Evolutionary conservation across 1,284 basidiomycete species (phyloP), one percentile per base, ranked within the genome.

Genomic region (Ceratobasidium sp.): DNA sequence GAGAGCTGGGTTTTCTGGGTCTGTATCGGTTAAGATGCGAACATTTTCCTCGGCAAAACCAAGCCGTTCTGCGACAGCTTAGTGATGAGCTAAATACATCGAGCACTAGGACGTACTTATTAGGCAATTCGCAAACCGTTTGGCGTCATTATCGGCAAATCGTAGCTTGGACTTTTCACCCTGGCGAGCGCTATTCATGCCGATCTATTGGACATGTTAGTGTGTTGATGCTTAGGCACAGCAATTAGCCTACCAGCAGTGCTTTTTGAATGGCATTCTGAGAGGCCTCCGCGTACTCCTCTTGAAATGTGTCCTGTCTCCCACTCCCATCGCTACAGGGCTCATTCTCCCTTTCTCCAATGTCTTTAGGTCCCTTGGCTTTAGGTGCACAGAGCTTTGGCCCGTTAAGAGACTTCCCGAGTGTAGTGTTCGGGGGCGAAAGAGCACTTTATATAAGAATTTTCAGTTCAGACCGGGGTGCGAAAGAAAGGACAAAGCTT

Each of bases 71-170:
- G 22, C 9, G 19, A 29, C 15, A 43, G 57, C 9, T 61, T 13
- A 49, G 37, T 62, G 11, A 46, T 34, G 13, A 40, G 25, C 19
- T 29, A 29, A n/a, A 61, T 25, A 13, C 17, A 25, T 6, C 32
- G 25, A 34, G 1, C 29, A n/a, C 13, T n/a, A 22, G 15, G 49
- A 34, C 57, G n/a, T 62, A 73, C 70, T 46, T 7, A 9, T 61
- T 17, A 75, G 37, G n/a, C 73, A 75, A 1, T 40, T 46, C 22
- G 13, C 40, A n/a, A 75, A 75, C 17, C 62, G 46, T 13, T 29
- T 52, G 9, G 73, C 73, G n/a, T 75, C 73, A 9, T 57, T 43
- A 9, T 40, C 51, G 34, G 73, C 73, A 46, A 43, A 66, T 9
- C 46, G 29, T 4, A 75, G 52, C 19, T 4, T 49, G 6, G 56